Evolutionary conservation across 106 monocot genomes (phyloP).

Genomic region (Acanthochlamys bracteata): DNA sequence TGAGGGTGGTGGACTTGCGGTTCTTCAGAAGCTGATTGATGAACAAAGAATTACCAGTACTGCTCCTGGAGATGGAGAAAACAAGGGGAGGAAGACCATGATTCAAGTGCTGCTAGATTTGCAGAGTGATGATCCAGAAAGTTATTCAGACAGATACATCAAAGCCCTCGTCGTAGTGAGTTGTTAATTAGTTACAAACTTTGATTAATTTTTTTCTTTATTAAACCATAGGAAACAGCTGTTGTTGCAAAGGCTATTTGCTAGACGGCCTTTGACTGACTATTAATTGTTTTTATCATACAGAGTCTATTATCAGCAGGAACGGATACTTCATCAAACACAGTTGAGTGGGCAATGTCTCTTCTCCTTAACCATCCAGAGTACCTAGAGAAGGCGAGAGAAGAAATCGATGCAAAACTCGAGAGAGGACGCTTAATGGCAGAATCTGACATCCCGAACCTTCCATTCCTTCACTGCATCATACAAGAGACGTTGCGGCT

Average conservation of each 20-base stretch:
- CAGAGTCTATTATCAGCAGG: slow-evolving; percentile 17
- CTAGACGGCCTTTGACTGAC: too few species aligned
- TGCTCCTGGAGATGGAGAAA: neutral
- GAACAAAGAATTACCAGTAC: neutral
- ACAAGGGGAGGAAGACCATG: slow-evolving; percentile 6
- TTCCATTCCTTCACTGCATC: slow-evolving; percentile 16
- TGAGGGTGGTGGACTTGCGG: neutral
- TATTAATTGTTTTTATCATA: neutral
- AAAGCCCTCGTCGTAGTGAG: slow-evolving; percentile 20
- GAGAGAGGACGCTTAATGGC: neutral
- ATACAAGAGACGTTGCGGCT: slow-evolving; percentile 15
- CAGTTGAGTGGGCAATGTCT: slow-evolving; percentile 25
- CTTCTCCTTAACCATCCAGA: slow-evolving; percentile 16
- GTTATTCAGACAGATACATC: slow-evolving; percentile 20
- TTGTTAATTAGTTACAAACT: too few species aligned
- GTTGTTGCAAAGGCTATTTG: too few species aligned
- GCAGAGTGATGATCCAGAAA: slow-evolving; percentile 17
- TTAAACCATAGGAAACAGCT: too few species aligned
- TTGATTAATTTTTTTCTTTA: neutral
- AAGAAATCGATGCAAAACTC: slow-evolving; percentile 14
- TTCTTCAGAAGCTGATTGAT: slow-evolving; percentile 12
- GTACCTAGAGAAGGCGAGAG: slow-evolving; percentile 1
- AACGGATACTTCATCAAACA: slow-evolving; percentile 13
- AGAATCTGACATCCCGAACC: slow-evolving; percentile 12
- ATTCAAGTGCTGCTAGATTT: slow-evolving; percentile 11